A percentile compares a stretch with the other conserved stretches of the same genome.
Evolutionary conservation across 306 rosid species (phyloP).

Genomic region (Amphicarpaea edgeworthii): DNA sequence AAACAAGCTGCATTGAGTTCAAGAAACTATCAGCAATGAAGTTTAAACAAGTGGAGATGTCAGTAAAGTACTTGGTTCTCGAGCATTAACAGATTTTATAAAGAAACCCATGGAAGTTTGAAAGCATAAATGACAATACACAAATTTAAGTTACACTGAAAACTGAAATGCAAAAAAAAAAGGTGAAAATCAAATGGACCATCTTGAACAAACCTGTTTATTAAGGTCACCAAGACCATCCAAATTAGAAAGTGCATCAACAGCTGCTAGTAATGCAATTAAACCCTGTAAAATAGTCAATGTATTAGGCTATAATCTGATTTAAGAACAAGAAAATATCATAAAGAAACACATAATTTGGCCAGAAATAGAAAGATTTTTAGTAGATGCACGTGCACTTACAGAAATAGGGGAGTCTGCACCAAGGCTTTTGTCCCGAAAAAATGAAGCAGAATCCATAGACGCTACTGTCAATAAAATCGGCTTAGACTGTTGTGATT

Average conservation of each 20-base stretch:
- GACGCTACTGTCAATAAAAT: slow-evolving; percentile 75
- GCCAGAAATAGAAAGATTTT: slow-evolving; percentile 1
- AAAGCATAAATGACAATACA: slow-evolving; percentile 5
- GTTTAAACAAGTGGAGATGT: slow-evolving; percentile 14
- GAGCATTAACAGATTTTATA: slow-evolving; percentile 22
- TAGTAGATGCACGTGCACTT: slow-evolving; percentile 50
- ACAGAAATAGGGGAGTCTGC: slow-evolving; percentile 95
- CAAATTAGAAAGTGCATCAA: slow-evolving; percentile 80
- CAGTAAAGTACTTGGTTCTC: slow-evolving; percentile 28
- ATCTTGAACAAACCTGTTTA: slow-evolving; percentile 73
- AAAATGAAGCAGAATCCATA: slow-evolving; percentile 97
- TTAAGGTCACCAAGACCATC: slow-evolving; percentile 66
- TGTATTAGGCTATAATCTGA: slow-evolving; percentile 31
- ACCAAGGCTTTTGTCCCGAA: slow-evolving; percentile 86
- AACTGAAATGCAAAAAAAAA: slow-evolving; percentile 27
- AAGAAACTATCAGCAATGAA: slow-evolving; percentile 50
- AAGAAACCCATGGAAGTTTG: slow-evolving; percentile 18
- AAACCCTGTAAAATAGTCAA: slow-evolving; percentile 68
- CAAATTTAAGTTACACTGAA: slow-evolving; percentile 32
- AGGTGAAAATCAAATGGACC: neutral
- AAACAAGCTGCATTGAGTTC: slow-evolving; percentile 80
- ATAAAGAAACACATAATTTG: slow-evolving; percentile 7
- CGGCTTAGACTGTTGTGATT: slow-evolving; percentile 64
- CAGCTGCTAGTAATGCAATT: slow-evolving; percentile 83
- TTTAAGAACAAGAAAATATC: slow-evolving; percentile 28